Base-by-base conservation (phyloP, 768 basidiomycete species). In the Lactifluus piperatus region DNA sequence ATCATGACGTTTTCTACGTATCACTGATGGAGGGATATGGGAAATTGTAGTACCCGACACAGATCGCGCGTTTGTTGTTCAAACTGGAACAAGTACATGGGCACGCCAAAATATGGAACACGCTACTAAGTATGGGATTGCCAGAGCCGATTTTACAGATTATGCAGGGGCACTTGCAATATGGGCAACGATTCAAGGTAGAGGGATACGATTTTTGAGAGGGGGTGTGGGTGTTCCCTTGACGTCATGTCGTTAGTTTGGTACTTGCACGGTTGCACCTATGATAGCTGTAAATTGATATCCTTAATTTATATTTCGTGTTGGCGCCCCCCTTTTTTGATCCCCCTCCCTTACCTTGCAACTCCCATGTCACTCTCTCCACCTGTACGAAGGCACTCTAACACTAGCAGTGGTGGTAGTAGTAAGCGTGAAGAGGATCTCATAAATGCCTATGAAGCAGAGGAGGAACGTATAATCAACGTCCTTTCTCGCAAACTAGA, bases 61-160 rank as follows among this genome's bases (percentile, higher is more conserved):
- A 86, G 67, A 91, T 97, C 47, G 91, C 94, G 0, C 83, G 87
- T 34, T 83, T 86, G 59, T 84, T 98, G 66, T 97, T 91, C 83
- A 95, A 94, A 72, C 80, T 99, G 6, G 92, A 94, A 6, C 87
- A 87, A 71, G 82, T 89, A 39, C 93, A 98, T 64, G 97, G 97
- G 0, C 88, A 93, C 65, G 88, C 85, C 61, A 98, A 98, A 75
- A 93, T 98, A 61, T 82, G 86, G 53, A 97, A 91, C 69, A 94
- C 94, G 7, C 73, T 99, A 27, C 73, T 97, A 55, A 95, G 93
- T 69, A 94, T 97, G 90, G 90, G 91, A 3, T 77, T 98, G 8
- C 94, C 94, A 1, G 89, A 92, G 2, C 79, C 88, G 8, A 88
- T 97, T 56, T 76, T 89, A 66, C 93, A 90, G 74, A 89, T 97